These are phyloP conservation scores for Alopecurus myosuroides DNA, from an alignment of 176 grass and related monocot genomes.

Conservation along the genomic window DNA sequence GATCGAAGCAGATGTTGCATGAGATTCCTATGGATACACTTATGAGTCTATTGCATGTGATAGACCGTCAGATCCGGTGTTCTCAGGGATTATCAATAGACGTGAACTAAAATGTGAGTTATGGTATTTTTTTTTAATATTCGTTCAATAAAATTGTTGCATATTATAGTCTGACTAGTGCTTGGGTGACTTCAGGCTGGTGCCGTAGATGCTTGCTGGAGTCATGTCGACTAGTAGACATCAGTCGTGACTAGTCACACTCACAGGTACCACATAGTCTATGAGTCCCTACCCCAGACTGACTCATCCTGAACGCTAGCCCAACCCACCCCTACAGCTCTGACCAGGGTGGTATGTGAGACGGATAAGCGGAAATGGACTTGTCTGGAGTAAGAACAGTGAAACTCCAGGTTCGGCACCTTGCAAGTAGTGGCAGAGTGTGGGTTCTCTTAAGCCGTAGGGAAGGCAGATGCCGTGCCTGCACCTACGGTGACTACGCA, in stretches of 20 bases:
- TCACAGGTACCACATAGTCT: too few relatives aligned
- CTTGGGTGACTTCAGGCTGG: conserved; percentile 50
- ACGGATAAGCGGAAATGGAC: too few relatives aligned
- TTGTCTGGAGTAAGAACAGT: too few relatives aligned
- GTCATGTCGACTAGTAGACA: too few relatives aligned
- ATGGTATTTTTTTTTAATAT: background rate
- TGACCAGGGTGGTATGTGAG: too few relatives aligned
- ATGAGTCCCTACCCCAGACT: too few relatives aligned
- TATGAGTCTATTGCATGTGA: conserved; percentile 68
- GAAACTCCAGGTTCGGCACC: too few relatives aligned
- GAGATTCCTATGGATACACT: conserved; percentile 73
- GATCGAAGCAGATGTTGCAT: conserved; percentile 75
- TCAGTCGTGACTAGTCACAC: too few relatives aligned
- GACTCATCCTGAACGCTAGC: too few relatives aligned
- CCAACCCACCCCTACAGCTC: too few relatives aligned
- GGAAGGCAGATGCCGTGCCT: background rate
- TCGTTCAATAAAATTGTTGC: conserved; percentile 4
- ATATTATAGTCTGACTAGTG: conserved; percentile 38
- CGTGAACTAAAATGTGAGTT: conserved; percentile 75
- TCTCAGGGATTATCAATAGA: conserved; percentile 92
- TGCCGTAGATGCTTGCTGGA: conserved; percentile 59
- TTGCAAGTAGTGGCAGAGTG: too few relatives aligned
- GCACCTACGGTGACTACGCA: background rate
- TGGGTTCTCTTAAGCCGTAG: background rate
- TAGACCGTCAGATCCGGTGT: conserved; percentile 85